Base-by-base conservation (phyloP, 106 monocot genomes). In the Posidonia australis region DNA sequence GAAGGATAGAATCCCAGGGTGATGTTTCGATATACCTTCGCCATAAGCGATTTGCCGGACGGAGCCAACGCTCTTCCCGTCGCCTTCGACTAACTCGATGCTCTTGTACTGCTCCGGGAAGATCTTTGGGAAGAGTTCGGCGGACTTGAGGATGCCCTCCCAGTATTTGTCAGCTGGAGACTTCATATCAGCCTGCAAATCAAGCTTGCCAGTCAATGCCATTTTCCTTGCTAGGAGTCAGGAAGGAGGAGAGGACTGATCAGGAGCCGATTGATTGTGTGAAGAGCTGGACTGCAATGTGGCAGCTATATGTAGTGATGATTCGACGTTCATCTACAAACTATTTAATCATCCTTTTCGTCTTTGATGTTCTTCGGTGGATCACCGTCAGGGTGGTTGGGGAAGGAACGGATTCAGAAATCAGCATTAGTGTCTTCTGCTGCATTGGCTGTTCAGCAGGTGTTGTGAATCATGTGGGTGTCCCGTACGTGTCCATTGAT, bases 101-200 rank as follows among this genome's bases (percentile, higher is more conserved):
- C 78, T 82, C 82, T 85, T 75, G 80, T 76, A 85, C 29, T 82
- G 80, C 55, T 80, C 45, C 6, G 89, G 85, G 57, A 89, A 83
- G 65, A 83, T 62, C 82, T 85, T 82, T 19, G 89, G 89, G 82
- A 89, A 85, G 26, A 85, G 76, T 5, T 44, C 45, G 0, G 77
- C 67, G 24, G 85, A 82, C 29, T 78, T 61, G 0, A 36, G 27
- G 13, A 89, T 63, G 65, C 68, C 82, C n/a, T 29, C 67, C 85
- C 85, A 89, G 64, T 82, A 78, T 72, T 76, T 85, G 25, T 85
- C 85, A 0, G 80, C 72, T 5, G 82, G 27, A 0, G 82, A 80
- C 66, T 75, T 85, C 49, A 83, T 58, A 62, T 75, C 77, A 42
- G 77, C 66, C 51, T 73, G 69, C 54, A 82, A 46, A 32, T 79